Evolutionary conservation across 768 basidiomycete genomes (phyloP), one percentile per base, ranked within the genome.

Genomic region (Favolaschia claudopus): DNA sequence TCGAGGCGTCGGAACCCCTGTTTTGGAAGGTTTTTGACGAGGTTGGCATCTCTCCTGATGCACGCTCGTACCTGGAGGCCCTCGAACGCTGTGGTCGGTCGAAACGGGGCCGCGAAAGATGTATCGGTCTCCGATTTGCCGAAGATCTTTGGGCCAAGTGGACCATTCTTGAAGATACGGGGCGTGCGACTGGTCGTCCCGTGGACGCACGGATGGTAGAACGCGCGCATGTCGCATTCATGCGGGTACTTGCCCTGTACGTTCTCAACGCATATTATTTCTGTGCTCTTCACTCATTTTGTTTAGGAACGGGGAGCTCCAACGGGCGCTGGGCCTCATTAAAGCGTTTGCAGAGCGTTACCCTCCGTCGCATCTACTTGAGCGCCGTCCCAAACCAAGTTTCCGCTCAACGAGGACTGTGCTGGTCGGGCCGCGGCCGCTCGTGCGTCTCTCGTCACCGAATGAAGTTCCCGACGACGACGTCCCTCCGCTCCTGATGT

Each of bases 401-500:
- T 73, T 87, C 47, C 84, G 85, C 25, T 86, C 87, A 7, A 87
- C 85, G 3, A 84, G 85, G 25, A 88, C 85, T 0, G 64, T 77
- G 2, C 83, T 93, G 24, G 67, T 71, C 15, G 86, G 78, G 1
- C 67, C 77, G 1, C 81, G 86, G 14, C 91, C 92, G 4, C 72
- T 95, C 28, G 89, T 96, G 20, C 87, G 92, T 20, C 77, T 93
- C 63, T 85, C 84, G 3, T 82, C 87, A 6, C 71, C 74, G 0
- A 72, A 78, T 3, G 84, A 86, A 17, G 79, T 89, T 4, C 82
- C 85, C 1, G 95, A 97, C 68, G 89, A 93, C 64, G 69, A 82
- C 22, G 88, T 97, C 7, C 92, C 95, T 0, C 95, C 95, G 0
- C 70, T 95, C 36, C 65, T 96, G 20, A 81, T 85, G 13, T 96